Evolutionary conservation across 2,329 filamentous ascomycete genomes (phyloP).

Genomic region (Curvularia lunata): DNA sequence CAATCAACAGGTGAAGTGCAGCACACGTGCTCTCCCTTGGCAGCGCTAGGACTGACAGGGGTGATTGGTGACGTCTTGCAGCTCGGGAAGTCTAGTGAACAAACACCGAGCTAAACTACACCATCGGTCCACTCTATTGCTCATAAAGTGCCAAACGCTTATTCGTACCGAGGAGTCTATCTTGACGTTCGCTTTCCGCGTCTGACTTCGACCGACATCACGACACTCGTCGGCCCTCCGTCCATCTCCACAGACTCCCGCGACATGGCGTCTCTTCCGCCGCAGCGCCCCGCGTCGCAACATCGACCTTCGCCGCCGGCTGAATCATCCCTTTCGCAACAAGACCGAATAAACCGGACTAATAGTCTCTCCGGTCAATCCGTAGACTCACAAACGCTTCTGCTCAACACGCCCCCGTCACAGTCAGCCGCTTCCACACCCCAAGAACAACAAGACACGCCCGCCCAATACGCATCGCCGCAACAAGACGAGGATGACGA

Average conservation of each 20-base stretch:
- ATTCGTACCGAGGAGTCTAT: neutral
- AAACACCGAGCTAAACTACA: constrained; percentile 22
- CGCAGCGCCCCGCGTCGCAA: constrained; percentile 46
- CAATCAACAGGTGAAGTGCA: neutral
- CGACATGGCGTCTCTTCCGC: constrained; percentile 53
- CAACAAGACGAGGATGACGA: constrained; percentile 43
- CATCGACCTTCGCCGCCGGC: constrained; percentile 39
- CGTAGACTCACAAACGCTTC: constrained; percentile 55
- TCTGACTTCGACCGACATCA: neutral
- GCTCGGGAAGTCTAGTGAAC: constrained; percentile 27
- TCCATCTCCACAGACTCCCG: neutral
- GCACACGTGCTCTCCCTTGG: constrained; percentile 25
- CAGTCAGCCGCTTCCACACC: constrained; percentile 21
- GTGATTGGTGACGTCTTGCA: constrained; percentile 21
- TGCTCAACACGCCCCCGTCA: constrained; percentile 48
- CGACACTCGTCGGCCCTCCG: neutral
- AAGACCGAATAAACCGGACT: constrained; percentile 33
- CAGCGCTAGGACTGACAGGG: constrained; percentile 9
- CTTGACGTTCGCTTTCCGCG: neutral
- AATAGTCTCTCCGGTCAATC: constrained; percentile 50
- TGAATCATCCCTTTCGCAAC: constrained; percentile 25
- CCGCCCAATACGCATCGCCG: constrained; percentile 15
- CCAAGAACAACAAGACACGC: constrained; percentile 24
- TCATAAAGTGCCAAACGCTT: neutral
- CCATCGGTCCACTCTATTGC: neutral